Evolutionary conservation across 495 filamentous ascomycete genomes (phyloP).

Genomic region (Xylaria flabelliformis): DNA sequence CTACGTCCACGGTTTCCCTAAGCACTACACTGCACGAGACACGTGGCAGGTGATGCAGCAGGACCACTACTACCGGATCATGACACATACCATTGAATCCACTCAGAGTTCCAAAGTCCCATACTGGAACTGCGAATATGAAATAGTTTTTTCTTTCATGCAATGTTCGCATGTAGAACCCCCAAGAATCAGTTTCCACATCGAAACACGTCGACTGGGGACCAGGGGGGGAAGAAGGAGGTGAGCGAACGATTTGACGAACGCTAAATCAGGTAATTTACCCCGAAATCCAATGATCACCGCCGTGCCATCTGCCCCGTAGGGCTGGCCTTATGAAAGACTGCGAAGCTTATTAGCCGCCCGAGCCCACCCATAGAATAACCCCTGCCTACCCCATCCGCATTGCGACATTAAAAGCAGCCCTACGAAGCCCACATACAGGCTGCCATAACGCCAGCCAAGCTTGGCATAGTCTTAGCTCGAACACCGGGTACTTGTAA

Average conservation of each 20-base stretch:
- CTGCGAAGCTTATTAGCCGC: slow-evolving; percentile 20
- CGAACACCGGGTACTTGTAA: slow-evolving; percentile 11
- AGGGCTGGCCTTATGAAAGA: slow-evolving; percentile 20
- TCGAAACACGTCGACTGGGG: slow-evolving; percentile 16
- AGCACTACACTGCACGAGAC: slow-evolving; percentile 2
- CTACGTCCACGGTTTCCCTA: background rate
- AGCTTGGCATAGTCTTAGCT: slow-evolving; percentile 8
- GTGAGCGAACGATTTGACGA: slow-evolving; percentile 4
- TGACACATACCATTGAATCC: slow-evolving; percentile 7
- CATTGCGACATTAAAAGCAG: slow-evolving; percentile 16
- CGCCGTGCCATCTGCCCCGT: slow-evolving; percentile 21
- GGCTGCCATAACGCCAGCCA: background rate
- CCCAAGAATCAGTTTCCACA: background rate
- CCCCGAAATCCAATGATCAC: slow-evolving; percentile 19
- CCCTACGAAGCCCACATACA: slow-evolving; percentile 20
- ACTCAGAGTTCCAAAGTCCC: slow-evolving; percentile 11
- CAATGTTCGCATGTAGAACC: slow-evolving; percentile 20
- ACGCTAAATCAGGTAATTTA: slow-evolving; percentile 17
- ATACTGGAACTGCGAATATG: slow-evolving; percentile 4
- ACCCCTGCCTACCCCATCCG: background rate
- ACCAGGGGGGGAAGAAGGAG: background rate
- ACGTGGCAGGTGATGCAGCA: slow-evolving; percentile 8
- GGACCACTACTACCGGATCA: background rate
- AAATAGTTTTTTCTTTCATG: background rate
- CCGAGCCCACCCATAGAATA: slow-evolving; percentile 6